Conservation (phyloP, 306 rosid genomes). For the Calophaca sinica region DNA sequence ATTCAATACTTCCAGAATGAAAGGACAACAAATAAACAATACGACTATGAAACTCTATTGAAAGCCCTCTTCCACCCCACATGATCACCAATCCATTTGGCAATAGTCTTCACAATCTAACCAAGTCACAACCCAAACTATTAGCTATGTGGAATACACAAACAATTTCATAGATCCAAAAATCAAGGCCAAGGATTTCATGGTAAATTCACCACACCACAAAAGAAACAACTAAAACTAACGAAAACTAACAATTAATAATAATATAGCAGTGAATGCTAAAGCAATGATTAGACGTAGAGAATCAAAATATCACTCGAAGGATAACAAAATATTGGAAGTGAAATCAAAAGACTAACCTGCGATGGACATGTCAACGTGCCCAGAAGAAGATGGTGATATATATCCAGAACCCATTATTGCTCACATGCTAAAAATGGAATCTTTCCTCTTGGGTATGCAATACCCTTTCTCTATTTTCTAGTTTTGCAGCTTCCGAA, state of each 20-base stretch:
- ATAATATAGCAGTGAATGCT: not conserved
- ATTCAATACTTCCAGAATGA: slow-evolving; percentile 8
- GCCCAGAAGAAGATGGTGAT: slow-evolving; percentile 48
- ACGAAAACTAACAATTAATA: not conserved
- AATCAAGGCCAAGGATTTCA: not conserved
- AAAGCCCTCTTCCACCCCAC: slow-evolving; percentile 26
- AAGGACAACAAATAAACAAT: not conserved
- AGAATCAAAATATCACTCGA: not conserved
- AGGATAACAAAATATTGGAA: slow-evolving; percentile 12
- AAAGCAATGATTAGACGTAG: not conserved
- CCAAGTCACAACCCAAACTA: slow-evolving; percentile 23
- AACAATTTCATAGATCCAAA: slow-evolving; percentile 44
- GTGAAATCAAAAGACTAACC: slow-evolving; percentile 44
- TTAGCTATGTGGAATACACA: slow-evolving; percentile 8
- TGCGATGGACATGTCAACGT: slow-evolving; percentile 46
- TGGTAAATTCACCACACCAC: slow-evolving; percentile 3
- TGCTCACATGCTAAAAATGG: slow-evolving; percentile 43
- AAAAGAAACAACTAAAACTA: slow-evolving; percentile 23
- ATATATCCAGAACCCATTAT: slow-evolving; percentile 48
- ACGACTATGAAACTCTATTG: slow-evolving; percentile 2
- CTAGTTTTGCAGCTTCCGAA: slow-evolving; percentile 12
- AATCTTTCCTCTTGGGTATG: slow-evolving; percentile 14
- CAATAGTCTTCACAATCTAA: slow-evolving; percentile 11
- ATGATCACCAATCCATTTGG: slow-evolving; percentile 21
- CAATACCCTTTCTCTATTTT: not conserved